phyloP scores from a whole-genome alignment of 495 filamentous ascomycete species.

The Hypoxylon subgilvum region DNA sequence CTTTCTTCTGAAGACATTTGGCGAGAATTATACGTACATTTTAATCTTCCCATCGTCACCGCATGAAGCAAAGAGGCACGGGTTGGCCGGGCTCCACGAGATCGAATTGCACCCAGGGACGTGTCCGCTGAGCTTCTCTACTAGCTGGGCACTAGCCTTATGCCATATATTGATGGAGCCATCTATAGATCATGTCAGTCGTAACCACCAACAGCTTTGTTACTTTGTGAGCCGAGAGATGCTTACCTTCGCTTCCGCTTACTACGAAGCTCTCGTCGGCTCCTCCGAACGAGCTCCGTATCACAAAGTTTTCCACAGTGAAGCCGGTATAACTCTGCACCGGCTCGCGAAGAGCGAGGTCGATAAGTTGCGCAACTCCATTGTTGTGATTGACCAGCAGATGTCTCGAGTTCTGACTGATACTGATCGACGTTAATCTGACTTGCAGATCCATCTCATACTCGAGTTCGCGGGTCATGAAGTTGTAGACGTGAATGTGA shows the following conservation, averaged over 20 bases:
- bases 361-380: conserved; percentile 75
- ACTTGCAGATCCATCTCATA: conserved; percentile 71
- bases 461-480: conserved; percentile 71
- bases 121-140: conserved; percentile 80
- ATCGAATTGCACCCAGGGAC: conserved; percentile 83
- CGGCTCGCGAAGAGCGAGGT: conserved; percentile 74
- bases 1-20: background rate
- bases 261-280: conserved; percentile 89
- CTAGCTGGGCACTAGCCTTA: conserved; percentile 74
- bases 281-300: conserved; percentile 84
- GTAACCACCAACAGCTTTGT: background rate
- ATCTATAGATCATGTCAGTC: conserved; percentile 58
- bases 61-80: conserved; percentile 86
- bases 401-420: conserved; percentile 77
- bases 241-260: conserved; percentile 86
- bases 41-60: conserved; percentile 86
- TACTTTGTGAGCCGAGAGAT: background rate
- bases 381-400: conserved; percentile 83
- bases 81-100: conserved; percentile 84
- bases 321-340: conserved; percentile 76
- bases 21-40: conserved; percentile 66
- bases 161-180: conserved; percentile 88
- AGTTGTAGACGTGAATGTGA: conserved; percentile 82
- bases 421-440: conserved; percentile 75
- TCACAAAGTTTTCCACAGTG: conserved; percentile 72